Evolutionary conservation across 2,329 filamentous ascomycete genomes (phyloP).

Genomic region (Exophiala sp.): DNA sequence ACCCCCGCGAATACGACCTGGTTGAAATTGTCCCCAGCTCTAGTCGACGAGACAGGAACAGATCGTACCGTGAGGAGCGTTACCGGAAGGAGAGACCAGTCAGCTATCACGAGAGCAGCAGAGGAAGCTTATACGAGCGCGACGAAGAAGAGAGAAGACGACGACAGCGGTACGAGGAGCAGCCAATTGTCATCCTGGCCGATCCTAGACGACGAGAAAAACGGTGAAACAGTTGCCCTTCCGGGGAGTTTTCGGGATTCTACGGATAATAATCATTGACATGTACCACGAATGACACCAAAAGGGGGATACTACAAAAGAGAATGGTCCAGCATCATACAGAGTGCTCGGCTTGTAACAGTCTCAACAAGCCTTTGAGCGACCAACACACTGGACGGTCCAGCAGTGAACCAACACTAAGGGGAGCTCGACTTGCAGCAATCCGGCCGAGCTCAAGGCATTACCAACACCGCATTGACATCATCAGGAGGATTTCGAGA

Average conservation of each 20-base stretch:
- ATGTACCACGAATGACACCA: slow-evolving; percentile 18
- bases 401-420: slow-evolving; percentile 19
- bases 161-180: slow-evolving; percentile 15
- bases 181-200: slow-evolving; percentile 23
- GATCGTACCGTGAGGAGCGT: slow-evolving; percentile 11
- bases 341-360: slow-evolving; percentile 14
- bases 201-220: slow-evolving; percentile 17
- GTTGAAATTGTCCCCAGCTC: slow-evolving; percentile 20
- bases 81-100: slow-evolving; percentile 8
- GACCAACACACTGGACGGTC: slow-evolving; percentile 23
- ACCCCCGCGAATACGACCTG: slow-evolving; percentile 9
- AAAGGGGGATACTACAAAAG: slow-evolving; percentile 11
- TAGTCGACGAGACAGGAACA: slow-evolving; percentile 11
- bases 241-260: background rate
- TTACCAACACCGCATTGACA: background rate
- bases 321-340: slow-evolving; percentile 13
- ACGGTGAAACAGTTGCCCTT: slow-evolving; percentile 10
- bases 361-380: slow-evolving; percentile 12
- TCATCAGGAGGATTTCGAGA: background rate
- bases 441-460: slow-evolving; percentile 19
- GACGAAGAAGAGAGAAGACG: slow-evolving; percentile 19
- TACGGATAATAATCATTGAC: slow-evolving; percentile 7
- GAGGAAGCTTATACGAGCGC: slow-evolving; percentile 19
- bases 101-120: slow-evolving; percentile 14
- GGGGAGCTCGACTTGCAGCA: slow-evolving; percentile 26